These are phyloP conservation scores for Lotus japonicus DNA, from an alignment of 306 rosid genomes.

Conservation along the genomic window DNA sequence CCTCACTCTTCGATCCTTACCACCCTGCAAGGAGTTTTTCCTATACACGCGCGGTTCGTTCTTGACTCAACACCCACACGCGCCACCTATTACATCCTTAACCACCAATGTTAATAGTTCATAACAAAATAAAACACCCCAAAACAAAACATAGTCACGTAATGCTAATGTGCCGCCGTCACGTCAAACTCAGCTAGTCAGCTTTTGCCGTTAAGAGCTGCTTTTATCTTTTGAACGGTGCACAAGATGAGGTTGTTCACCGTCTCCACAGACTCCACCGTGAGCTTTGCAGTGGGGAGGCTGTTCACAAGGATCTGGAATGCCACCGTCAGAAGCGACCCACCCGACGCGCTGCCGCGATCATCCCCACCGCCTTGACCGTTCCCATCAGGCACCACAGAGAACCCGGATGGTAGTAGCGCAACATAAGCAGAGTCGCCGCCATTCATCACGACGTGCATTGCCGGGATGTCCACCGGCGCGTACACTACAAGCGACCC, in stretches of 20 bases:
- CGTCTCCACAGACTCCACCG: constrained; percentile 93
- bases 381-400: constrained; percentile 64
- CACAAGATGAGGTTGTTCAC: constrained; percentile 87
- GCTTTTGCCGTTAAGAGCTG: constrained; percentile 58
- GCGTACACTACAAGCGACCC: constrained; percentile 96
- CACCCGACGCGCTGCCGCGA: constrained; percentile 20
- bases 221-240: constrained; percentile 85
- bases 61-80: constrained; percentile 82
- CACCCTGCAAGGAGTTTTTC: constrained; percentile 49
- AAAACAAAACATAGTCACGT: background rate
- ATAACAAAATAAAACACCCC: background rate
- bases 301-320: constrained; percentile 90
- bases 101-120: background rate
- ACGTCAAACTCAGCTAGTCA: constrained; percentile 39
- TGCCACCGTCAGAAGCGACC: constrained; percentile 80
- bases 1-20: constrained; percentile 25
- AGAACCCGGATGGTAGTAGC: constrained; percentile 74
- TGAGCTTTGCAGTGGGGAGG: constrained; percentile 80
- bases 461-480: constrained; percentile 93
- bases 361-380: background rate
- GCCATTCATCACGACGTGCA: constrained; percentile 93
- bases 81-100: constrained; percentile 18
- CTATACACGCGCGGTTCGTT: constrained; percentile 80
- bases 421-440: constrained; percentile 96
- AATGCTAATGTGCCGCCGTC: no score